These are phyloP conservation scores for Abrus precatorius DNA, from an alignment of 306 rosid genomes.

Conservation along the genomic window DNA sequence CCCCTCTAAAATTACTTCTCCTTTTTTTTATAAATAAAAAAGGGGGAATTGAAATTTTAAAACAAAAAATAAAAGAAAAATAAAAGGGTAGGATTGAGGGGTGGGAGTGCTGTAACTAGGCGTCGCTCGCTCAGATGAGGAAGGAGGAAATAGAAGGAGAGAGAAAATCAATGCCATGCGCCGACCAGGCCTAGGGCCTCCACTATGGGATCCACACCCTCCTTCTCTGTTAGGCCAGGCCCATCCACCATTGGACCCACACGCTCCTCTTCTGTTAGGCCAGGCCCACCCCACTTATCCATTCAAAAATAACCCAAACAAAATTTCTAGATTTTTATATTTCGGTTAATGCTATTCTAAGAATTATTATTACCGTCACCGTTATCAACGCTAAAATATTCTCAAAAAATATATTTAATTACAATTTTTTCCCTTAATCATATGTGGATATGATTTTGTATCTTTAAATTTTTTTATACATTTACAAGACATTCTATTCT, in stretches of 20 bases:
- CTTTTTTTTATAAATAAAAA: conserved; percentile 17
- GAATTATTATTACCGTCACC: too few species aligned
- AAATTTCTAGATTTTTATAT: too few species aligned
- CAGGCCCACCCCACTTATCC: too few species aligned
- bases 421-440: too few species aligned
- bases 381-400: too few species aligned
- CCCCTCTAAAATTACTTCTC: conserved; percentile 45
- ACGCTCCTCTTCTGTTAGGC: too few species aligned
- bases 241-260: background rate
- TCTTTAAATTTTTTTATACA: too few species aligned
- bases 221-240: background rate
- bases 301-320: too few species aligned
- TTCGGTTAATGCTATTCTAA: too few species aligned
- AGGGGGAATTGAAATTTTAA: conserved; percentile 28
- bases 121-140: conserved; percentile 38
- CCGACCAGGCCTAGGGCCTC: conserved; percentile 27
- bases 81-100: conserved; percentile 30
- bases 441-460: too few species aligned
- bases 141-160: conserved; percentile 45
- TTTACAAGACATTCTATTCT: too few species aligned
- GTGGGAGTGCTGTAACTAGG: conserved; percentile 47
- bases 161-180: background rate
- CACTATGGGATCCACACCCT: background rate
- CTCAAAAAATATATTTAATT: too few species aligned
- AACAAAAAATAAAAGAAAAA: background rate